Percentiles rank a stretch among this genome's conserved stretches.
These are phyloP conservation scores for Elaeis guineensis DNA, from an alignment of 176 grass and related monocot genomes.

Conservation along the genomic window DNA sequence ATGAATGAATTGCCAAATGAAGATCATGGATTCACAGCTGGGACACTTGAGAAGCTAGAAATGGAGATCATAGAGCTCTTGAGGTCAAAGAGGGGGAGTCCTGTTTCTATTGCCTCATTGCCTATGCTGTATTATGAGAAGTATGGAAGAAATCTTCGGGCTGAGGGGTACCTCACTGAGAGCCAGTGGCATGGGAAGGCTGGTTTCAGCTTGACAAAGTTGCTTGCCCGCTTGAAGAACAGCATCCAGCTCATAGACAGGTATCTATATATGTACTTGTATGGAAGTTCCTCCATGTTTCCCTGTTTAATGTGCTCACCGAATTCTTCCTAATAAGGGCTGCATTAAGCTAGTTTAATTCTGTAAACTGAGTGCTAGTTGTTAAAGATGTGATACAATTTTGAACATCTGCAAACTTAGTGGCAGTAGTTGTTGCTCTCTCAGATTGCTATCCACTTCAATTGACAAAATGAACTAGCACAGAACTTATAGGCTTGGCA, in stretches of 20 bases:
- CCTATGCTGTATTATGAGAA: conserved; percentile 25
- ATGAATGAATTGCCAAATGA: conserved; percentile 1
- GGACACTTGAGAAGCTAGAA: conserved; percentile 38
- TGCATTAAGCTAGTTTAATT: too few relatives aligned
- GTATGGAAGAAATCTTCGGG: conserved; percentile 27
- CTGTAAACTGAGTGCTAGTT: too few relatives aligned
- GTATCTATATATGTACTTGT: conserved; percentile 12
- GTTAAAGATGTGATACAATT: too few relatives aligned
- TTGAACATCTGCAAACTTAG: too few relatives aligned
- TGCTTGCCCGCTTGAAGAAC: conserved; percentile 28
- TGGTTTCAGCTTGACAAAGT: conserved; percentile 26
- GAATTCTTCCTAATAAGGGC: too few relatives aligned
- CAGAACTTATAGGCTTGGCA: too few relatives aligned
- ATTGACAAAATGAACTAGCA: too few relatives aligned
- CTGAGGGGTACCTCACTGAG: conserved; percentile 26
- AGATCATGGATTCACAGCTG: conserved; percentile 12
- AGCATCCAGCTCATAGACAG: conserved; percentile 28
- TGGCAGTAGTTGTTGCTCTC: too few relatives aligned
- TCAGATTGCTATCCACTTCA: too few relatives aligned
- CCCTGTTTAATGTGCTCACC: too few relatives aligned
- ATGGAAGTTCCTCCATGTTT: neutral
- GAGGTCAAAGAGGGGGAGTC: conserved; percentile 4
- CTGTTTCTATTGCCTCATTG: conserved; percentile 42
- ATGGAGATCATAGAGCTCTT: conserved; percentile 43
- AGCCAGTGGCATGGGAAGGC: conserved; percentile 37